Evolutionary conservation across 441 rosid genomes (phyloP).

Genomic region (Macaranga tanarius): DNA sequence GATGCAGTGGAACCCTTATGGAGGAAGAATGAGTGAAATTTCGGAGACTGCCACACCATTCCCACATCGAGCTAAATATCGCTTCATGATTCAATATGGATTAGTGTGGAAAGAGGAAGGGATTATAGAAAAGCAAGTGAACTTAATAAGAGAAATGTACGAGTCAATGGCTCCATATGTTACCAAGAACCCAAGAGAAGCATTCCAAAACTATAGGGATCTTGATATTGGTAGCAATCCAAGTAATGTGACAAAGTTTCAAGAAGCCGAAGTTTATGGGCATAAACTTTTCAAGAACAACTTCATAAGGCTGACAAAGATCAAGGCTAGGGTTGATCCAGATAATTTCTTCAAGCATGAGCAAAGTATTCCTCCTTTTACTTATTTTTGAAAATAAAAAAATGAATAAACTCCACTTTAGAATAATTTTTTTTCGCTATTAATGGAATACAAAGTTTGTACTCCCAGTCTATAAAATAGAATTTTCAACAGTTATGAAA

Average conservation of each 20-base stretch:
- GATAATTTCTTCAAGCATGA: slow-evolving; percentile 51
- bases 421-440: too few relatives aligned
- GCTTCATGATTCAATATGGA: slow-evolving; percentile 11
- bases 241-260: slow-evolving; percentile 26
- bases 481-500: too few relatives aligned
- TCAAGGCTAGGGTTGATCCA: slow-evolving; percentile 53
- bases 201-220: slow-evolving; percentile 42
- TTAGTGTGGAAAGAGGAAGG: slow-evolving; percentile 13
- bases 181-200: slow-evolving; percentile 22
- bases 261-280: slow-evolving; percentile 40
- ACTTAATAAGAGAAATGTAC: slow-evolving; percentile 16
- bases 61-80: too few relatives aligned
- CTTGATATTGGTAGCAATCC: too few relatives aligned
- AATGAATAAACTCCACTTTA: too few relatives aligned
- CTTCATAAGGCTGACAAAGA: slow-evolving; percentile 39
- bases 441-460: too few relatives aligned
- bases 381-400: too few relatives aligned
- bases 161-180: too few relatives aligned
- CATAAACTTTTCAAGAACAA: slow-evolving; percentile 45
- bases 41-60: too few relatives aligned
- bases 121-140: not conserved
- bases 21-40: too few relatives aligned
- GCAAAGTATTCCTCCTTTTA: slow-evolving; percentile 41
- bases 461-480: too few relatives aligned
- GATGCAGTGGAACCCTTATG: too few relatives aligned